A percentile compares a stretch with the other conserved stretches of the same genome.
Evolutionary conservation across 164 flowering plant genomes (phyloP).

Genomic region (Vitis rupestris): DNA sequence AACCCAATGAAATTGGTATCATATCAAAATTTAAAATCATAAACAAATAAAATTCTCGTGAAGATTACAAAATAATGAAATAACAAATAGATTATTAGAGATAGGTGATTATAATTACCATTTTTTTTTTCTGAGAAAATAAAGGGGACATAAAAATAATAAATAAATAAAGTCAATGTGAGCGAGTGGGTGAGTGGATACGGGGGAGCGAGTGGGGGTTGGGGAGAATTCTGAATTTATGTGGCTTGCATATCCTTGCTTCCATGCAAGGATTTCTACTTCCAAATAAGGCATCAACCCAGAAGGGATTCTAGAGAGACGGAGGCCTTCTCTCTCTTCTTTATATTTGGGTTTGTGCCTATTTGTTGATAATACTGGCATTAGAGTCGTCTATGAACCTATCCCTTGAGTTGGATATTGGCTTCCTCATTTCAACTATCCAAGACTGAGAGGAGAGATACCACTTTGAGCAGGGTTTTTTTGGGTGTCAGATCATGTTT

Average conservation of each 20-base stretch:
- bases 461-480: neutral
- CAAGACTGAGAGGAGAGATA: slow-evolving; percentile 1
- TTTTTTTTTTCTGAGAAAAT: too few relatives aligned
- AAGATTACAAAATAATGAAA: too few relatives aligned
- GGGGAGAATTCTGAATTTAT: neutral
- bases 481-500: slow-evolving; percentile 11
- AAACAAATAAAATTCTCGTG: too few relatives aligned
- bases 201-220: neutral
- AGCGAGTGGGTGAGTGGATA: too few relatives aligned
- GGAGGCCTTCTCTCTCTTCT: neutral
- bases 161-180: too few relatives aligned
- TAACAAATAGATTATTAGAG: too few relatives aligned
- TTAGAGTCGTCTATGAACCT: too few relatives aligned
- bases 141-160: too few relatives aligned
- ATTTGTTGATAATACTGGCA: neutral
- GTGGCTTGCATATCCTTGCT: slow-evolving; percentile 9
- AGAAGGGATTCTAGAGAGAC: neutral
- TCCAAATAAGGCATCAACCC: slow-evolving; percentile 1
- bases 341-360: neutral
- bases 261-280: slow-evolving; percentile 29
- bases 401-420: neutral
- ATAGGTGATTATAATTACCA: too few relatives aligned
- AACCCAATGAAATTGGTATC: too few relatives aligned
- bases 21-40: too few relatives aligned
- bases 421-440: neutral